These are phyloP conservation scores for Schrenkiella parvula DNA, from an alignment of 345 rosid genomes.

Conservation along the genomic window DNA sequence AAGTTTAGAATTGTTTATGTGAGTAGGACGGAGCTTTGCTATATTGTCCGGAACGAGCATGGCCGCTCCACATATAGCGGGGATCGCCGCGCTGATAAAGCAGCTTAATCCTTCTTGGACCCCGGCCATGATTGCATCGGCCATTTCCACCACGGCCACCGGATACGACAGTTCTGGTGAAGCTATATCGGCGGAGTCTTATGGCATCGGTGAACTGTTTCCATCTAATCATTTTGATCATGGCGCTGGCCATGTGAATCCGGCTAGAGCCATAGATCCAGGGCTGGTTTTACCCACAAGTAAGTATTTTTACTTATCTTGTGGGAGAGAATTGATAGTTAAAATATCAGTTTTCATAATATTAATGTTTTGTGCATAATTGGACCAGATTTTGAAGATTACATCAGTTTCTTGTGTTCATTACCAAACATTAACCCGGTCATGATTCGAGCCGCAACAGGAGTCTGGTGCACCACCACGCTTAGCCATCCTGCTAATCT, in stretches of 20 bases:
- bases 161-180: constrained; percentile 50
- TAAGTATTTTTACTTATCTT: not conserved
- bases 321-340: not conserved
- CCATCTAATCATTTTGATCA: constrained; percentile 57
- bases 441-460: constrained; percentile 44
- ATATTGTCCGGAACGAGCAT: constrained; percentile 85
- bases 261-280: constrained; percentile 67
- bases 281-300: constrained; percentile 71
- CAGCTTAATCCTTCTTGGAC: constrained; percentile 69
- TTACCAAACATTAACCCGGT: constrained; percentile 40
- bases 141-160: constrained; percentile 71
- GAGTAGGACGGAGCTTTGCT: constrained; percentile 60
- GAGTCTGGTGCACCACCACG: constrained; percentile 42
- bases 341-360: not conserved
- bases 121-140: constrained; percentile 78
- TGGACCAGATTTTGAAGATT: constrained; percentile 56
- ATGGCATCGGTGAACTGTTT: constrained; percentile 23
- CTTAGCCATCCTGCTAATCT: constrained; percentile 59
- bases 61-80: constrained; percentile 81
- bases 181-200: constrained; percentile 51
- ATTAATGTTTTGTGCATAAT: not conserved
- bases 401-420: constrained; percentile 69
- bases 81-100: constrained; percentile 70
- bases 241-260: constrained; percentile 74
- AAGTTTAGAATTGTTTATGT: not conserved